These are phyloP conservation scores for Aspergillus fischeri DNA, from an alignment of 2,329 filamentous ascomycete genomes.

Conservation along the genomic window DNA sequence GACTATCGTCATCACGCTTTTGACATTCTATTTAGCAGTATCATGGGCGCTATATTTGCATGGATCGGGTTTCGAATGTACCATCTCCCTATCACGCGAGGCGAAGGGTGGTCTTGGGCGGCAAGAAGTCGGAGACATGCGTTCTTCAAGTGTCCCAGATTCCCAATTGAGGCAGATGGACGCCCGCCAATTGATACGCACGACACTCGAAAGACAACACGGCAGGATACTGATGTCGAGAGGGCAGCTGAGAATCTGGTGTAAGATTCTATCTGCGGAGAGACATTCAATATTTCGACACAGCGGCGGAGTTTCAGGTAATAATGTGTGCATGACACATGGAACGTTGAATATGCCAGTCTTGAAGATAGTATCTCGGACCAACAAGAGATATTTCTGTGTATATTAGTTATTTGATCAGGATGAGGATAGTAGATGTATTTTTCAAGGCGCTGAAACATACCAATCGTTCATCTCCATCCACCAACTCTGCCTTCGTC, in stretches of 20 bases:
- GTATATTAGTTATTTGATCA: neutral
- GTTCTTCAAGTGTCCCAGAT: constrained; percentile 47
- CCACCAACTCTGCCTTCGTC: constrained; percentile 93
- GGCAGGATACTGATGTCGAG: constrained; percentile 18
- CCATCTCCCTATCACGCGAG: constrained; percentile 72
- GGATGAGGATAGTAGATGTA: neutral
- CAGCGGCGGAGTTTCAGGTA: neutral
- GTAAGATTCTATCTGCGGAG: neutral
- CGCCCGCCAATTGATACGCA: constrained; percentile 24
- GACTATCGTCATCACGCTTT: constrained; percentile 91
- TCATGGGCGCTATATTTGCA: constrained; percentile 68
- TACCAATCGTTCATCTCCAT: constrained; percentile 62
- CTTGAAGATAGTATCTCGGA: neutral
- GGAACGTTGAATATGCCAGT: neutral
- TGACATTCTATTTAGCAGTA: constrained; percentile 80
- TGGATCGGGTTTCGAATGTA: constrained; percentile 80
- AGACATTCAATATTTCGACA: neutral
- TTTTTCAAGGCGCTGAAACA: neutral
- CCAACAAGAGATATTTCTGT: neutral
- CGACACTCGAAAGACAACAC: neutral
- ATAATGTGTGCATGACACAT: neutral
- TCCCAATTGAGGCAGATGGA: constrained; percentile 27
- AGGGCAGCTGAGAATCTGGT: constrained; percentile 11
- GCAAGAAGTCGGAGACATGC: constrained; percentile 68
- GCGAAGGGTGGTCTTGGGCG: constrained; percentile 87